Evolutionary conservation across 129 eudicot species (phyloP).

Genomic region (Tagetes erecta): DNA sequence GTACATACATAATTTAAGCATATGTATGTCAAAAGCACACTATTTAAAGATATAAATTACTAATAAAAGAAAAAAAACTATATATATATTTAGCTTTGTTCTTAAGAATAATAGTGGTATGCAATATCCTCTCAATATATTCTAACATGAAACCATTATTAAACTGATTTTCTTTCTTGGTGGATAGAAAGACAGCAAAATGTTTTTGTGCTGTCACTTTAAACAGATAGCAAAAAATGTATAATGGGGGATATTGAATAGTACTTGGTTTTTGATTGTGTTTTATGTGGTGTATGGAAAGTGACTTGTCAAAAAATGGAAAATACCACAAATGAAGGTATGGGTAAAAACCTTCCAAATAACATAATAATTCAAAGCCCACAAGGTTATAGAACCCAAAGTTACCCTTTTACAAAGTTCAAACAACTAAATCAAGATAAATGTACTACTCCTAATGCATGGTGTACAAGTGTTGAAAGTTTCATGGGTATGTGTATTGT

Average conservation of each 20-base stretch:
- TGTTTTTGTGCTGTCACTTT: constrained; percentile 30
- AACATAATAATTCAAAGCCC: constrained; percentile 21
- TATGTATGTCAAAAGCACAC: too few species aligned
- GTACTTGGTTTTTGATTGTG: constrained; percentile 39
- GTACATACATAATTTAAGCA: too few species aligned
- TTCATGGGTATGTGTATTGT: neutral
- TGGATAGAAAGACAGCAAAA: constrained; percentile 23
- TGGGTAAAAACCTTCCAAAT: constrained; percentile 17
- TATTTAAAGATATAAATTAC: too few species aligned
- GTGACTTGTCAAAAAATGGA: constrained; percentile 29
- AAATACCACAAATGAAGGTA: constrained; percentile 30
- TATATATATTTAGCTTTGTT: too few species aligned
- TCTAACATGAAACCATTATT: neutral
- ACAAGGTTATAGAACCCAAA: neutral
- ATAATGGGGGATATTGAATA: constrained; percentile 27
- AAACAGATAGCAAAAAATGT: constrained; percentile 21
- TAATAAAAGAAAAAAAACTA: too few species aligned
- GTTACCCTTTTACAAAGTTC: neutral
- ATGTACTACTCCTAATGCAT: neutral
- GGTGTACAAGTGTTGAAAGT: neutral
- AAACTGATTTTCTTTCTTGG: constrained; percentile 1
- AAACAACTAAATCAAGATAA: neutral
- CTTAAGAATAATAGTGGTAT: too few species aligned
- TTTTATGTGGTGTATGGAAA: constrained; percentile 34
- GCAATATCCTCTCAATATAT: too few species aligned